These are phyloP conservation scores for Carex myosuroides DNA, from an alignment of 176 grass and related monocot species.

Conservation along the genomic window DNA sequence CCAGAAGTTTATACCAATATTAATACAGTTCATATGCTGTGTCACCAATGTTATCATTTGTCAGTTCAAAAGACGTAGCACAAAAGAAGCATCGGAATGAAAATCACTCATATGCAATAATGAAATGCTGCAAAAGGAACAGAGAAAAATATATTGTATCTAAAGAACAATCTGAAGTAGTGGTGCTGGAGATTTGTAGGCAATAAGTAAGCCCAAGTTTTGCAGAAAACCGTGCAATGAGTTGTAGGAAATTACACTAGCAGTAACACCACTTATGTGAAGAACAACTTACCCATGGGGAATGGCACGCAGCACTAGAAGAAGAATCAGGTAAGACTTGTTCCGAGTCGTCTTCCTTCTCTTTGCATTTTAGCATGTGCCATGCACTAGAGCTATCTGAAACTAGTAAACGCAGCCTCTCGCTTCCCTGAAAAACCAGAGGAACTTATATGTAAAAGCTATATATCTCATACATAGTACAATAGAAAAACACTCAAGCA, in stretches of 20 bases:
- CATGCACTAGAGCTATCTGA: slow-evolving; percentile 50
- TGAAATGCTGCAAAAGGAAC: neutral
- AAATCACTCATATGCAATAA: neutral
- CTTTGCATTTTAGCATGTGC: slow-evolving; percentile 29
- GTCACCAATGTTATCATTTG: neutral
- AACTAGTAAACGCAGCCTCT: slow-evolving; percentile 66
- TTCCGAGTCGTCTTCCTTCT: slow-evolving; percentile 23
- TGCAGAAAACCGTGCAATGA: neutral
- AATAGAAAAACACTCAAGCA: neutral
- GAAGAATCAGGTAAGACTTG: slow-evolving; percentile 3
- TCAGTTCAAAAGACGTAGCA: neutral
- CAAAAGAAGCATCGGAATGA: neutral
- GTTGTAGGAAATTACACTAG: neutral
- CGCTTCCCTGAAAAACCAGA: slow-evolving; percentile 58
- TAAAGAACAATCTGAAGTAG: neutral
- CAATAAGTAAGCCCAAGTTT: neutral
- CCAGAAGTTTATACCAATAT: neutral
- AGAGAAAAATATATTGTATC: neutral
- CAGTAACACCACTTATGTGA: neutral
- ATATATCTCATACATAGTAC: neutral
- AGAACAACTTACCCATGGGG: slow-evolving; percentile 58
- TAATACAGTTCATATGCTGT: neutral
- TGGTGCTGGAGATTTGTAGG: neutral
- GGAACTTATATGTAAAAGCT: neutral
- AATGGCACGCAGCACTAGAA: slow-evolving; percentile 6